phyloP scores from a whole-genome alignment of 2,329 filamentous ascomycete species.

The Beauveria rudraprayagi region DNA sequence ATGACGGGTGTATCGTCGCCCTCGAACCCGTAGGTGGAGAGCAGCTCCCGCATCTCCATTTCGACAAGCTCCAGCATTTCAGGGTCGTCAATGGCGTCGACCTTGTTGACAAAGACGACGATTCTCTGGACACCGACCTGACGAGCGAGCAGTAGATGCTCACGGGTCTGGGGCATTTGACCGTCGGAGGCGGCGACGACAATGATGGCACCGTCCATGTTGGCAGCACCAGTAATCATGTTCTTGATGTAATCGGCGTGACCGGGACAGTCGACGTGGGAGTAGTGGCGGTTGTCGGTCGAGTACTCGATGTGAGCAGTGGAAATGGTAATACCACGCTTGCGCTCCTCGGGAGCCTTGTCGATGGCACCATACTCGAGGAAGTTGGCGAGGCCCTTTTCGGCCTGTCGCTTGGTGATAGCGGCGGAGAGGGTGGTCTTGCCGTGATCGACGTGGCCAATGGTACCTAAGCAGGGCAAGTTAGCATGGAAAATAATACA shows the following conservation, averaged over 20 bases:
- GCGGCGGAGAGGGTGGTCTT: constrained; percentile 99
- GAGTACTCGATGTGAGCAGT: constrained; percentile 98
- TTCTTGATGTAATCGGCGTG: constrained; percentile 99
- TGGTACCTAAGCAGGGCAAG: constrained; percentile 58
- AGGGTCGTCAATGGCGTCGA: constrained; percentile 92
- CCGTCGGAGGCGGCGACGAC: constrained; percentile 97
- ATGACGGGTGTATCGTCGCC: constrained; percentile 96
- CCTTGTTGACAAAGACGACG: constrained; percentile 99
- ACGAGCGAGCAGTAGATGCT: constrained; percentile 94
- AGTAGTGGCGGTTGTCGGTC: constrained; percentile 91
- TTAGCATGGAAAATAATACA: constrained; percentile 11
- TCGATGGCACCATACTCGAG: constrained; percentile 97
- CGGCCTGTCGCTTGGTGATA: constrained; percentile 95
- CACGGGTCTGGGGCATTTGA: constrained; percentile 99
- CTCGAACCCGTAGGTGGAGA: constrained; percentile 89
- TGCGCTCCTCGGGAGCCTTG: constrained; percentile 98
- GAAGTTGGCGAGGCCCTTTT: constrained; percentile 89
- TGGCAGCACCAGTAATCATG: constrained; percentile 99
- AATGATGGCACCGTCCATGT: constrained; percentile 98
- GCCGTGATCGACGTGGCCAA: constrained; percentile 99
- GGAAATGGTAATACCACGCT: constrained; percentile 99
- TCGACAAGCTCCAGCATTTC: constrained; percentile 99
- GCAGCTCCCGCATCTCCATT: constrained; percentile 99
- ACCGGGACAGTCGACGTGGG: constrained; percentile 98
- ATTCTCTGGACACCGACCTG: constrained; percentile 98